Evolutionary conservation across 192 early-diverging fungal genomes (phyloP).

Genomic region (Backusella morwellensis): DNA sequence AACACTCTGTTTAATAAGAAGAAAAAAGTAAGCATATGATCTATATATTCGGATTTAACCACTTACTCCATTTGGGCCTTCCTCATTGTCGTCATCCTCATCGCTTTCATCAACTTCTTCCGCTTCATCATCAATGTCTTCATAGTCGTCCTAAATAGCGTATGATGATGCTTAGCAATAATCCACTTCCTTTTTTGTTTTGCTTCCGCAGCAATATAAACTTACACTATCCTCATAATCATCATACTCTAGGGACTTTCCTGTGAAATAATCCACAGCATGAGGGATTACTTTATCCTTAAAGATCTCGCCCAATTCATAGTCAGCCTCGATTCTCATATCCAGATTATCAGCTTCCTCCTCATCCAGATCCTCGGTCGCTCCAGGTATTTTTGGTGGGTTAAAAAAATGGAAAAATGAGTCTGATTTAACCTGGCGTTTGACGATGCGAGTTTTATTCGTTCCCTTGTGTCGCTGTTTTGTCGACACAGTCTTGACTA

Average conservation of each 20-base stretch:
- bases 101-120: constrained; percentile 2
- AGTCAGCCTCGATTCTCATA: constrained; percentile 87
- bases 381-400: constrained; percentile 74
- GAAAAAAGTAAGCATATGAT: background rate
- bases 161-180: background rate
- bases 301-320: constrained; percentile 91
- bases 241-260: constrained; percentile 89
- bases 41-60: background rate
- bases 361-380: constrained; percentile 66
- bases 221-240: constrained; percentile 42
- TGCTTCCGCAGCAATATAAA: background rate
- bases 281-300: constrained; percentile 97
- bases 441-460: constrained; percentile 97
- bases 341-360: constrained; percentile 80
- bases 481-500: constrained; percentile 91
- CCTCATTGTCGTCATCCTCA: constrained; percentile 40
- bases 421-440: constrained; percentile 90
- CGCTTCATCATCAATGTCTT: constrained; percentile 45
- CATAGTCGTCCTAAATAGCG: constrained; percentile 42
- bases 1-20: background rate
- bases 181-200: background rate
- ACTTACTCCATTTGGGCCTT: constrained; percentile 39
- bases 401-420: constrained; percentile 99
- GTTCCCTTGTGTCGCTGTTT: constrained; percentile 98
- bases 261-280: constrained; percentile 99